Evolutionary conservation across 768 basidiomycete genomes (phyloP).

Genomic region (Cyathus striatus): DNA sequence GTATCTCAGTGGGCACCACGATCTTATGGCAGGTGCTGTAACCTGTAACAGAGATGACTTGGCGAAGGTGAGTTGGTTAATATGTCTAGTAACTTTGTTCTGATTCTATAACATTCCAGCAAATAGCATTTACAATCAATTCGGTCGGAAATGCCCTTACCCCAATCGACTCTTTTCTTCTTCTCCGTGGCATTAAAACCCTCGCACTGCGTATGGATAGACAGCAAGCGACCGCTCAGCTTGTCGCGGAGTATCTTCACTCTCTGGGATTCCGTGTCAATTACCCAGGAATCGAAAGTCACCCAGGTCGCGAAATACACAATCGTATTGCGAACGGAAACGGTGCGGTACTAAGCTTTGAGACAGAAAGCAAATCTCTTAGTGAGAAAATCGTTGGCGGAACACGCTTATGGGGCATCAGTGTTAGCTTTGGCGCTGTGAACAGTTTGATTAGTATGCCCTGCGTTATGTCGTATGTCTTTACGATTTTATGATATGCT

Average conservation of each 20-base stretch:
- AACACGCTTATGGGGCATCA: constrained; percentile 94
- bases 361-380: constrained; percentile 84
- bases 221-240: constrained; percentile 77
- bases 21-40: constrained; percentile 97
- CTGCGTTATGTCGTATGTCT: constrained; percentile 99
- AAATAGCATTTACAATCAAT: constrained; percentile 90
- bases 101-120: constrained; percentile 31
- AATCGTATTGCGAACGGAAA: constrained; percentile 85
- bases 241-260: constrained; percentile 84
- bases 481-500: no score
- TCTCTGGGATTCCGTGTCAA: constrained; percentile 84
- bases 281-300: constrained; percentile 83
- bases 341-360: constrained; percentile 93
- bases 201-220: constrained; percentile 94
- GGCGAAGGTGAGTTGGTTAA: constrained; percentile 56
- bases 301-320: constrained; percentile 86
- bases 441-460: constrained; percentile 99
- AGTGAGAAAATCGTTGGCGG: constrained; percentile 92
- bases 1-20: constrained; percentile 96
- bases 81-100: constrained; percentile 2
- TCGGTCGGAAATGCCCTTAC: constrained; percentile 90
- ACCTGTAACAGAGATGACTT: constrained; percentile 89
- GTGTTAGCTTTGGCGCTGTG: constrained; percentile 96
- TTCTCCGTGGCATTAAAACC: constrained; percentile 94
- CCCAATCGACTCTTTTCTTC: constrained; percentile 94